These are phyloP conservation scores for Fraxinus velutina DNA, from an alignment of 305 asterid species.

Conservation along the genomic window DNA sequence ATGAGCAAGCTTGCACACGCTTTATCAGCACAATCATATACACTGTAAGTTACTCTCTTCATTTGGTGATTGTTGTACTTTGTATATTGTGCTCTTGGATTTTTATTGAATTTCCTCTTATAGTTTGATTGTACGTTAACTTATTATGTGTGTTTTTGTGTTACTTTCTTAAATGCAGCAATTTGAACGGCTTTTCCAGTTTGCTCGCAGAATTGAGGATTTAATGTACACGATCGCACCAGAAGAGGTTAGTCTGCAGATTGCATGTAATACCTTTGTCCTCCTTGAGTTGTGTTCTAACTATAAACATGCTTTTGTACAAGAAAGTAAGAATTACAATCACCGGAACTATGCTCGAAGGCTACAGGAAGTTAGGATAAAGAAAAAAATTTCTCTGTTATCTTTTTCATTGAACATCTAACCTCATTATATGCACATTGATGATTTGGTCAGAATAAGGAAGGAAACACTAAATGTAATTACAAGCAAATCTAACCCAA, in stretches of 20 bases:
- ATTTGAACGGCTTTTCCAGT: constrained; percentile 95
- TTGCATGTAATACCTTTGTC: constrained; percentile 4
- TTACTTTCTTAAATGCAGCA: constrained; percentile 55
- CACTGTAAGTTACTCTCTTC: constrained; percentile 54
- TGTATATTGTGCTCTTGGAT: not conserved
- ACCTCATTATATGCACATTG: not conserved
- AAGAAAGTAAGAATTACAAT: not conserved
- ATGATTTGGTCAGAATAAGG: not conserved
- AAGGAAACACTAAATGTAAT: not conserved
- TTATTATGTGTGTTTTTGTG: constrained; percentile 3
- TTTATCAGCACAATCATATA: constrained; percentile 76
- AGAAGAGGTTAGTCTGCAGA: constrained; percentile 75
- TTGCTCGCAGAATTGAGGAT: constrained; percentile 90
- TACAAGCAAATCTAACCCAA: not conserved
- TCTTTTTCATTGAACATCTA: not conserved
- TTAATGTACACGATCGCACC: constrained; percentile 84
- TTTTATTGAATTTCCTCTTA: constrained; percentile 5
- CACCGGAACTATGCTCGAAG: not conserved
- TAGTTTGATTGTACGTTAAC: constrained; percentile 8
- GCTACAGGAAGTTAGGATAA: not conserved
- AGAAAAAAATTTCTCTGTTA: not conserved
- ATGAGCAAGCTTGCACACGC: constrained; percentile 95
- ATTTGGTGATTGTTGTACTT: constrained; percentile 15
- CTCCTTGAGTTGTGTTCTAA: not conserved
- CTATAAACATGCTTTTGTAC: not conserved